Percentiles rank a stretch among this genome's conserved stretches.
Evolutionary conservation across 495 filamentous ascomycete genomes (phyloP).

Genomic region (Tuber brumale): DNA sequence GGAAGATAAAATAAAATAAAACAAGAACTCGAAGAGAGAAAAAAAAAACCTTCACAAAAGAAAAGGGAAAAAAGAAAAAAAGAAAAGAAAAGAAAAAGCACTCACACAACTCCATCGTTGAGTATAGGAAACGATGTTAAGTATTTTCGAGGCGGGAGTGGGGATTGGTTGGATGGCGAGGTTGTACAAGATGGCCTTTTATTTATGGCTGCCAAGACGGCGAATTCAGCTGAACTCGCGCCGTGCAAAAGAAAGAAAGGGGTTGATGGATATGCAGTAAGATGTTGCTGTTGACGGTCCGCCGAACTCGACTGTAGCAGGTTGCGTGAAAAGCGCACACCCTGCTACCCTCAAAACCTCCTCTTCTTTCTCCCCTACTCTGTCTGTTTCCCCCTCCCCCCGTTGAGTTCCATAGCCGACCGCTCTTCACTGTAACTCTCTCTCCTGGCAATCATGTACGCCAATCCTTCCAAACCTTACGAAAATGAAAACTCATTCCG

Average conservation of each 20-base stretch:
- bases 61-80: conserved; percentile 13
- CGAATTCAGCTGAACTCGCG: conserved; percentile 8
- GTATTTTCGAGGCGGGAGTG: background rate
- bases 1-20: conserved; percentile 19
- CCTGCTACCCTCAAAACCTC: conserved; percentile 12
- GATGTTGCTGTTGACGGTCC: conserved; percentile 5
- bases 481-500: conserved; percentile 2
- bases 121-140: conserved; percentile 5
- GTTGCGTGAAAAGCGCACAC: conserved; percentile 3
- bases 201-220: conserved; percentile 11
- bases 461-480: background rate
- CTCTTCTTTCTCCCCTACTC: conserved; percentile 13
- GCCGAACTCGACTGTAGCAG: conserved; percentile 1
- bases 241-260: background rate
- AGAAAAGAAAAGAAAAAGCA: conserved; percentile 6
- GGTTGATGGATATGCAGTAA: conserved; percentile 5
- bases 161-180: conserved; percentile 7
- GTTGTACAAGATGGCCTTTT: conserved; percentile 12
- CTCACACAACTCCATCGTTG: conserved; percentile 10
- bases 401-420: conserved; percentile 3
- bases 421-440: background rate
- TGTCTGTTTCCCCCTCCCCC: background rate
- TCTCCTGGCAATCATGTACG: background rate
- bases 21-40: background rate
- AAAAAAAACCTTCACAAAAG: conserved; percentile 5